Percentiles rank a stretch among this genome's conserved stretches.
Conservation (phyloP, 163 green algal genomes). For the Botryococcus braunii region DNA sequence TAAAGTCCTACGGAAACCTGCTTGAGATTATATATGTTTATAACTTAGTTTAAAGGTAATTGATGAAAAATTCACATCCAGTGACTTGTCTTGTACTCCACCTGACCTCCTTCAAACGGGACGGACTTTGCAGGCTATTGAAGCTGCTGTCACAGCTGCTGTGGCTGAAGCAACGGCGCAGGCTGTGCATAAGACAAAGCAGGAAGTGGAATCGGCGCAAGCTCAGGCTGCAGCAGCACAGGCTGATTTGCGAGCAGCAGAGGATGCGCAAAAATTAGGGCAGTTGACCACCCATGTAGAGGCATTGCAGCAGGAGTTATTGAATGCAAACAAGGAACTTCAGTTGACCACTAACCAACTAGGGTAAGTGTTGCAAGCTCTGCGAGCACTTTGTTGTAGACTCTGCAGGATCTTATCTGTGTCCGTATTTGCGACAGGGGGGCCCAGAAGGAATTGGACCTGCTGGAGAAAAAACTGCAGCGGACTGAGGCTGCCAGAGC, state of each 20-base stretch:
- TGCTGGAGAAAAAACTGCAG: slow-evolving; percentile 70
- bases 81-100: no score
- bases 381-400: no score
- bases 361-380: neutral
- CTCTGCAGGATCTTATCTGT: no score
- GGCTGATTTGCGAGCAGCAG: slow-evolving; percentile 15
- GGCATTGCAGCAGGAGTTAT: slow-evolving; percentile 45
- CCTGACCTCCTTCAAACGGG: no score
- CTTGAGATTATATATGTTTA: no score
- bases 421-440: slow-evolving; percentile 1
- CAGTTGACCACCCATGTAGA: slow-evolving; percentile 52
- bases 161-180: slow-evolving; percentile 15
- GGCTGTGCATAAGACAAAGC: slow-evolving; percentile 9
- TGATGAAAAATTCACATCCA: no score
- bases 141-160: slow-evolving; percentile 21
- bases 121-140: slow-evolving; percentile 20
- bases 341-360: neutral
- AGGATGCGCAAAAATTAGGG: slow-evolving; percentile 26
- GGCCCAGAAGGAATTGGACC: slow-evolving; percentile 50
- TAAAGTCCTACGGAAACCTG: no score
- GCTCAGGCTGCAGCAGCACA: slow-evolving; percentile 13
- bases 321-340: slow-evolving; percentile 16
- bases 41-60: no score
- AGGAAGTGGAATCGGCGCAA: slow-evolving; percentile 12
- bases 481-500: slow-evolving; percentile 58